phyloP scores from a whole-genome alignment of 2,329 filamentous ascomycete genomes.

The Colletotrichum musicola region DNA sequence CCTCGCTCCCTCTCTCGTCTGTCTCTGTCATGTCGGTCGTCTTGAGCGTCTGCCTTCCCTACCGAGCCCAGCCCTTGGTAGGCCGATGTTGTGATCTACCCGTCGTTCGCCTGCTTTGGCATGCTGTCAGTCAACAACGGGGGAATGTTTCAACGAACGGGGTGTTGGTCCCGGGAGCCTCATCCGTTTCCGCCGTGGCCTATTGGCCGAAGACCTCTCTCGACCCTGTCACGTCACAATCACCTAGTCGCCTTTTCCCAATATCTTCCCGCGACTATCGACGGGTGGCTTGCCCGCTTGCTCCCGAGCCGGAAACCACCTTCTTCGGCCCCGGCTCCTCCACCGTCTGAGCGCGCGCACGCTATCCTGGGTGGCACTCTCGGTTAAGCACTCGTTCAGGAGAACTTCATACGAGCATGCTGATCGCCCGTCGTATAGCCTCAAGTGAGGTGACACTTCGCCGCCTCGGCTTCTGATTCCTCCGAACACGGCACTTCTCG shows the following conservation, averaged over 20 bases:
- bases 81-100: constrained; percentile 17
- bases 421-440: constrained; percentile 23
- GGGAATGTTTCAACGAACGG: constrained; percentile 8
- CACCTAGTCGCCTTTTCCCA: constrained; percentile 13
- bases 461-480: not conserved
- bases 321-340: constrained; percentile 20
- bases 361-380: constrained; percentile 35
- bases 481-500: constrained; percentile 7
- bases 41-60: not conserved
- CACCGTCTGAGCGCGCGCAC: constrained; percentile 34
- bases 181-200: constrained; percentile 4
- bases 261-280: constrained; percentile 29
- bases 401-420: constrained; percentile 12
- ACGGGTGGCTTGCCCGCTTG: constrained; percentile 34
- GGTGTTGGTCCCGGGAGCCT: constrained; percentile 6
- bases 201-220: constrained; percentile 4
- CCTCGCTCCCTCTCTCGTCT: not conserved
- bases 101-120: constrained; percentile 12
- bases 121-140: not conserved
- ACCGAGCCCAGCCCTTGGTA: not conserved
- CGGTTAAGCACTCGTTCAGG: constrained; percentile 35
- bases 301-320: constrained; percentile 10
- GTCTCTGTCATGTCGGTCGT: constrained; percentile 6
- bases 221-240: constrained; percentile 6
- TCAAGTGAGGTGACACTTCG: constrained; percentile 17